These are phyloP conservation scores for Podila minutissima DNA, from an alignment of 192 early-diverging fungal species.

Conservation along the genomic window DNA sequence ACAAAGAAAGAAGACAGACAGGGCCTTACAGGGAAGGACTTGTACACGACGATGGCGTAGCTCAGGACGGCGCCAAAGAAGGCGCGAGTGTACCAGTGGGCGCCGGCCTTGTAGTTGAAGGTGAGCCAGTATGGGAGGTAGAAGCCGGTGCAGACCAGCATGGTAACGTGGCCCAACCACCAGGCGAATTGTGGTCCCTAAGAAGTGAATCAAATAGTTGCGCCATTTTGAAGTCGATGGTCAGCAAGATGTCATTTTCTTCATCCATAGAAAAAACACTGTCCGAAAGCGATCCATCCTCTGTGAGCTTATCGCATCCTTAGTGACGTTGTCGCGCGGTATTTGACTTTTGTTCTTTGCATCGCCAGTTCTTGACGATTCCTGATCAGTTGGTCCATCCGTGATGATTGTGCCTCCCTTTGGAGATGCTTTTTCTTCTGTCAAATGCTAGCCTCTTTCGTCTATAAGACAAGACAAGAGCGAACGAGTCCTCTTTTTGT, in stretches of 20 bases:
- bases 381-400: too few relatives aligned
- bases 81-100: slow-evolving; percentile 66
- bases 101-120: slow-evolving; percentile 49
- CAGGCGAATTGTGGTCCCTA: slow-evolving; percentile 65
- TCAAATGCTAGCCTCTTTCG: too few relatives aligned
- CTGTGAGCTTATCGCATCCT: too few relatives aligned
- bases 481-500: too few relatives aligned
- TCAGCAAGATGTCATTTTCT: background rate
- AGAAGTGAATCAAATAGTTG: background rate
- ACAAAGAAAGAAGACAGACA: slow-evolving; percentile 2
- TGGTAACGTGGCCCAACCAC: slow-evolving; percentile 60
- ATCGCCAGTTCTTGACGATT: too few relatives aligned
- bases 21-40: slow-evolving; percentile 76
- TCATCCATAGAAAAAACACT: background rate
- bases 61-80: slow-evolving; percentile 73
- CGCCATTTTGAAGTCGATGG: too few relatives aligned
- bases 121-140: slow-evolving; percentile 54
- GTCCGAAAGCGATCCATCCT: too few relatives aligned
- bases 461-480: too few relatives aligned
- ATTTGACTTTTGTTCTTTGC: too few relatives aligned
- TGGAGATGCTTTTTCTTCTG: too few relatives aligned
- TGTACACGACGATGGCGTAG: slow-evolving; percentile 83
- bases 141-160: slow-evolving; percentile 52
- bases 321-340: too few relatives aligned
- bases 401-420: too few relatives aligned